These are phyloP conservation scores for Penicillium cosmopolitanum DNA, from an alignment of 495 filamentous ascomycete species.

Conservation along the genomic window DNA sequence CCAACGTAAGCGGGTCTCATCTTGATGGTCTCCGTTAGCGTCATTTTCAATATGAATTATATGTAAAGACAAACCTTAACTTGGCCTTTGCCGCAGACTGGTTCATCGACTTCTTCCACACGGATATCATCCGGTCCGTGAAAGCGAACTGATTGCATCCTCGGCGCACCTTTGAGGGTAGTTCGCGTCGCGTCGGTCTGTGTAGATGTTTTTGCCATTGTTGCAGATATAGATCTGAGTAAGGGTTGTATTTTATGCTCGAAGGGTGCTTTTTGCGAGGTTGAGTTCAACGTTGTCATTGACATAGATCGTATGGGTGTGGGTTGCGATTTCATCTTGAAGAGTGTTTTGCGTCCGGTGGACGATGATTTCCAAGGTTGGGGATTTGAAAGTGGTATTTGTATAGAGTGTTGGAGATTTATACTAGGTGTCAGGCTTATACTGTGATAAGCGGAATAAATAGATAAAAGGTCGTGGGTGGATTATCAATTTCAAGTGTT, in stretches of 20 bases:
- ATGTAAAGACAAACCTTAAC: slow-evolving; percentile 13
- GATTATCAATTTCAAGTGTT: background rate
- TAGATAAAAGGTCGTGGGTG: background rate
- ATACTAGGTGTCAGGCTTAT: too few relatives aligned
- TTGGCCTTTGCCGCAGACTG: slow-evolving; percentile 19
- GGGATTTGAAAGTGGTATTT: background rate
- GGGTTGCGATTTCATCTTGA: background rate
- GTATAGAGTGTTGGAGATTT: too few relatives aligned
- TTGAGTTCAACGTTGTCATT: background rate
- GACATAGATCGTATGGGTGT: background rate
- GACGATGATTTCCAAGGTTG: background rate
- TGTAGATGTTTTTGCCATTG: slow-evolving; percentile 9
- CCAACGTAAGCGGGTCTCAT: slow-evolving; percentile 22
- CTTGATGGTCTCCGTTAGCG: slow-evolving; percentile 4
- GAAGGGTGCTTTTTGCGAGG: background rate
- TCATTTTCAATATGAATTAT: background rate
- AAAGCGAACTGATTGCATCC: slow-evolving; percentile 21
- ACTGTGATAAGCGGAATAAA: too few relatives aligned
- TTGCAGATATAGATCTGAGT: background rate
- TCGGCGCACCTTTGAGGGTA: slow-evolving; percentile 8
- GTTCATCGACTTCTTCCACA: slow-evolving; percentile 19
- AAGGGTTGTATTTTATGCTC: background rate
- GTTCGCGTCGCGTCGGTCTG: slow-evolving; percentile 9
- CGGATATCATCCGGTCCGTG: slow-evolving; percentile 22
- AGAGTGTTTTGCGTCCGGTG: background rate